These are phyloP conservation scores for Isabelozyma gotoi DNA, from an alignment of 805 yeast genomes.

Conservation along the genomic window DNA sequence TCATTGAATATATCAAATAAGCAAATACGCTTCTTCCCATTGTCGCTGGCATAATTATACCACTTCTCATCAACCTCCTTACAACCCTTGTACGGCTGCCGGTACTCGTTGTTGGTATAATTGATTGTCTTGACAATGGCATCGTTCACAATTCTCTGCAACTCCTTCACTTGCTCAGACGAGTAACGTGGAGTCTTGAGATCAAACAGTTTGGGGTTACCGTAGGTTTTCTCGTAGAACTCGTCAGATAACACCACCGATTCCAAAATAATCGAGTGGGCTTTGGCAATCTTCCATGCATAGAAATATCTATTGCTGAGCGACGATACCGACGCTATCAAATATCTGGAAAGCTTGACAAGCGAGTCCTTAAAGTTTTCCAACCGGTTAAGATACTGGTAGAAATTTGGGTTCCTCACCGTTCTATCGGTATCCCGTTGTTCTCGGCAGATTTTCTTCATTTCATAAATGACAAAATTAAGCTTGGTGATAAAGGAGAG, in stretches of 20 bases:
- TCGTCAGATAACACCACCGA: neutral
- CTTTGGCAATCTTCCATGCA: slow-evolving; percentile 61
- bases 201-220: neutral
- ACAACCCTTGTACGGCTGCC: neutral
- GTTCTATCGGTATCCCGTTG: neutral
- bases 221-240: neutral
- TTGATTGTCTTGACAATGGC: slow-evolving; percentile 1
- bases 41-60: neutral
- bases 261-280: slow-evolving; percentile 26
- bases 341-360: neutral
- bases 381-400: neutral
- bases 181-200: neutral
- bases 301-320: slow-evolving; percentile 44
- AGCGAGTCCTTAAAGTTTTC: neutral
- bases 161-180: neutral
- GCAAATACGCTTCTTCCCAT: neutral
- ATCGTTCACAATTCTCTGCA: neutral
- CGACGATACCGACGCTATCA: neutral
- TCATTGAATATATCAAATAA: neutral
- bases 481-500: slow-evolving; percentile 15
- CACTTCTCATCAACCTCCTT: slow-evolving; percentile 1
- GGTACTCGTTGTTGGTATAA: slow-evolving; percentile 1
- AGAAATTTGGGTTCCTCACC: neutral
- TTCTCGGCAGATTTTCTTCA: slow-evolving; percentile 1
- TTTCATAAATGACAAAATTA: slow-evolving; percentile 4